Evolutionary conservation across 2,329 filamentous ascomycete genomes (phyloP), one percentile per base, ranked within the genome.

Genomic region (Pseudophaeomoniella oleicola): DNA sequence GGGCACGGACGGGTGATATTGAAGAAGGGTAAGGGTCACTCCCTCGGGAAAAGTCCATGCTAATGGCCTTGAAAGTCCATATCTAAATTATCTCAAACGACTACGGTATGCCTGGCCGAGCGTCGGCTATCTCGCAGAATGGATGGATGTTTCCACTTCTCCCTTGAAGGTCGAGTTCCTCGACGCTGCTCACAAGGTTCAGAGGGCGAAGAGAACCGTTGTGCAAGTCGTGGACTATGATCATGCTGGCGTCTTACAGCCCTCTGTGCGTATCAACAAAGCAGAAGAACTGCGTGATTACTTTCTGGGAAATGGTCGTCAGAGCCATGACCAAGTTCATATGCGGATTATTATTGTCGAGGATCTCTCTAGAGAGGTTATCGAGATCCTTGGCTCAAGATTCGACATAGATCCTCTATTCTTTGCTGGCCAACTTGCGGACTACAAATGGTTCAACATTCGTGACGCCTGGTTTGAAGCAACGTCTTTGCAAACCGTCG

Each of bases 391-490:
- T 22, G 37, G 33, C 10, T 18, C 37, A 5, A 14, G 12, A 27
- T 19, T 38, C 16, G 31, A 38, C 14, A 38, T 38, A 16, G 37
- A 38, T 13, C 37, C 37, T 22, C 14, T 36, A 6, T 38, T 38
- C 18, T 38, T 38, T 27, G 33, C 33, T 9, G 16, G 16, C 5
- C 33, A 38, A n/a, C 13, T 37, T 12, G 11, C 13, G 22, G 33
- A 13, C 31, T 13, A 32, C 15, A 32, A 32, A 32, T 32, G 31
- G 31, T 32, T 6, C 10, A 32, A 17, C 31, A 32, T n/a, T 6
- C 22, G 16, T 9, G 31, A 13, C 14, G 31, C 31, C 15, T 32
- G n/a, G 31, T 13, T 32, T 32, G 31, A 32, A 13, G n/a, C n/a
- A 32, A 6, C 31, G 31, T 9, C 31, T 6, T 13, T 32, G 31